These are phyloP conservation scores for Adansonia gregorii DNA, from an alignment of 441 rosid species.

Conservation along the genomic window DNA sequence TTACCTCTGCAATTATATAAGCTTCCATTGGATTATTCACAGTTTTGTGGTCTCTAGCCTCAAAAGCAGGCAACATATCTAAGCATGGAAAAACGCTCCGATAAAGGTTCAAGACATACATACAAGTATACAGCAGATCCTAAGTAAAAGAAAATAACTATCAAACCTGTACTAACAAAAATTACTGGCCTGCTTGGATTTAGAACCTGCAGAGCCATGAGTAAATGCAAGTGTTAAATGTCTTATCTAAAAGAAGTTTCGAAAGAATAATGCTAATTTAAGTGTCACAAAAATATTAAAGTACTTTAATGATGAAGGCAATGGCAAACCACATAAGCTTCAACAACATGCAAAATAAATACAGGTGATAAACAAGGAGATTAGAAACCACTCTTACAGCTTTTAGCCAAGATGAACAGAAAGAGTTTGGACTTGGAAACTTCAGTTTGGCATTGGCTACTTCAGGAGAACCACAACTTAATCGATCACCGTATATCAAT, in stretches of 20 bases:
- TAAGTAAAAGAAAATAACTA: constrained; percentile 17
- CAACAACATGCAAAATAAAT: constrained; percentile 3
- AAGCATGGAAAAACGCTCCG: constrained; percentile 21
- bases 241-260: constrained; percentile 19
- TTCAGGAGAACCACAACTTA: constrained; percentile 85
- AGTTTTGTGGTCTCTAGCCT: constrained; percentile 69
- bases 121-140: constrained; percentile 5
- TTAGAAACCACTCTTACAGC: constrained; percentile 49
- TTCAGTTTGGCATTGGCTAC: constrained; percentile 75
- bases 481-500: constrained; percentile 87
- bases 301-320: not conserved
- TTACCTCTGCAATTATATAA: constrained; percentile 75
- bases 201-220: constrained; percentile 62
- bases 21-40: constrained; percentile 89
- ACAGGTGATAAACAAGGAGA: constrained; percentile 21
- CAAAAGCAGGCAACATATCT: constrained; percentile 86
- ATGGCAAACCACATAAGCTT: not conserved
- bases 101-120: constrained; percentile 25
- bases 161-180: constrained; percentile 80
- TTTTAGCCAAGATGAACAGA: constrained; percentile 67
- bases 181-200: constrained; percentile 69
- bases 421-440: constrained; percentile 47
- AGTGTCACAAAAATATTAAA: constrained; percentile 13
- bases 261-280: not conserved
- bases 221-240: constrained; percentile 27